Conservation (phyloP, 257 asterid genomes). For the Coffea canephora region DNA sequence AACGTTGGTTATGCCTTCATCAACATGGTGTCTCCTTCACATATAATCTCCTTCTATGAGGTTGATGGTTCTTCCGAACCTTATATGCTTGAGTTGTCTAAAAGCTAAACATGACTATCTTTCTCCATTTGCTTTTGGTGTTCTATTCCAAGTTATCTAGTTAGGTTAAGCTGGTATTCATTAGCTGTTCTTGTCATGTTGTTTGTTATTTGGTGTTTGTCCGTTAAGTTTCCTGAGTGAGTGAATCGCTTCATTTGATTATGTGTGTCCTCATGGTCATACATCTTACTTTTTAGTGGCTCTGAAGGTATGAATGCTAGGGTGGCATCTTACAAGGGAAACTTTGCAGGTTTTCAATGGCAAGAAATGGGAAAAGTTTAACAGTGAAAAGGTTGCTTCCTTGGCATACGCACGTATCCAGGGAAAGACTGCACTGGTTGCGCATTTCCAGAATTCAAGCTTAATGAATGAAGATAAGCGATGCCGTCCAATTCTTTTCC, state of each 20-base stretch:
- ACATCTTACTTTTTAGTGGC: not conserved
- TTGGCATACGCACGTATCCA: slow-evolving; percentile 95
- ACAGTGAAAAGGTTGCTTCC: slow-evolving; percentile 91
- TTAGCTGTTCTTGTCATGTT: not conserved
- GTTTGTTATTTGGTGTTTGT: not conserved
- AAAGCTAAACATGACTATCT: not conserved
- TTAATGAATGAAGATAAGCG: slow-evolving; percentile 94
- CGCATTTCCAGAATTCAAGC: slow-evolving; percentile 95
- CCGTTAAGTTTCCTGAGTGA: not conserved
- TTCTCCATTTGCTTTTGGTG: not conserved
- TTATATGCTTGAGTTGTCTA: slow-evolving; percentile 1
- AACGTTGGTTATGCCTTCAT: slow-evolving; percentile 97
- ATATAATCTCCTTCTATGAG: slow-evolving; percentile 77
- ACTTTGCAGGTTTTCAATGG: slow-evolving; percentile 71
- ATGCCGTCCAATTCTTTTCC: slow-evolving; percentile 87
- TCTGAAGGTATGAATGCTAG: not conserved
- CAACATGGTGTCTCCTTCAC: slow-evolving; percentile 86
- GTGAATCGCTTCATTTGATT: not conserved
- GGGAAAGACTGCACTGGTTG: slow-evolving; percentile 73
- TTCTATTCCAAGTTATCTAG: not conserved
- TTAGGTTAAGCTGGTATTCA: not conserved
- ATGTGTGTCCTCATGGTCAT: not conserved
- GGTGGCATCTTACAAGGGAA: not conserved
- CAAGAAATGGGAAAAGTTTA: slow-evolving; percentile 96
- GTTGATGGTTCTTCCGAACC: slow-evolving; percentile 36